These are phyloP conservation scores for Nothophoma quercina DNA, from an alignment of 2,329 filamentous ascomycete genomes.

Conservation along the genomic window DNA sequence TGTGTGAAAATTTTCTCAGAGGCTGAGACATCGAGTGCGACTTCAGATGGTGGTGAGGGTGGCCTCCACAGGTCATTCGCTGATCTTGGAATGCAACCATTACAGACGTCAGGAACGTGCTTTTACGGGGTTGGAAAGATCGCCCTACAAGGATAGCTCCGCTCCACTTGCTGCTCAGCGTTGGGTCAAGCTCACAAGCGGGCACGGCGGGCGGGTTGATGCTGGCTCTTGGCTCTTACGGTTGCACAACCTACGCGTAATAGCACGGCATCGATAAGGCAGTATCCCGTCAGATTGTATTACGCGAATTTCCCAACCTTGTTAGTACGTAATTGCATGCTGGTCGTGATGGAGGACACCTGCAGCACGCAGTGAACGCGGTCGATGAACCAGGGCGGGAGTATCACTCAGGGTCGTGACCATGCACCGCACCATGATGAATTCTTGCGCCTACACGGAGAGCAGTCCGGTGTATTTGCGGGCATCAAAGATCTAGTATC, in stretches of 20 bases:
- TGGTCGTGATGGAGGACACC: background rate
- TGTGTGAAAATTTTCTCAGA: background rate
- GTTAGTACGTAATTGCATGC: background rate
- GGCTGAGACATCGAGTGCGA: slow-evolving; percentile 1
- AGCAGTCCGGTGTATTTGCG: too few species aligned
- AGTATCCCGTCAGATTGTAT: background rate
- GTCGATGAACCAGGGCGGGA: background rate
- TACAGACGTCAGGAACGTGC: background rate
- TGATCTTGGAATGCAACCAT: background rate
- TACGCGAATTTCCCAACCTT: background rate
- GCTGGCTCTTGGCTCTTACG: too few species aligned
- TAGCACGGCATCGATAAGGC: background rate
- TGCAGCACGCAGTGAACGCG: background rate
- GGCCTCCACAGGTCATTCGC: background rate
- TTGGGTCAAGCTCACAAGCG: too few species aligned
- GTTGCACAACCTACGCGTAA: too few species aligned
- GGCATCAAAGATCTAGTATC: too few species aligned
- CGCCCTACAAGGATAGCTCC: too few species aligned
- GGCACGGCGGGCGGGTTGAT: too few species aligned
- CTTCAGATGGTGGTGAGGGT: background rate
- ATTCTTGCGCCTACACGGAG: too few species aligned
- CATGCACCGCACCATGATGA: too few species aligned
- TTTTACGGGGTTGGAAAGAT: too few species aligned
- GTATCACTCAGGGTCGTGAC: too few species aligned
- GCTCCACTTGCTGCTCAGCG: too few species aligned